phyloP scores from a whole-genome alignment of 2,329 filamentous ascomycete genomes.

The Macrophomina pseudophaseolina region DNA sequence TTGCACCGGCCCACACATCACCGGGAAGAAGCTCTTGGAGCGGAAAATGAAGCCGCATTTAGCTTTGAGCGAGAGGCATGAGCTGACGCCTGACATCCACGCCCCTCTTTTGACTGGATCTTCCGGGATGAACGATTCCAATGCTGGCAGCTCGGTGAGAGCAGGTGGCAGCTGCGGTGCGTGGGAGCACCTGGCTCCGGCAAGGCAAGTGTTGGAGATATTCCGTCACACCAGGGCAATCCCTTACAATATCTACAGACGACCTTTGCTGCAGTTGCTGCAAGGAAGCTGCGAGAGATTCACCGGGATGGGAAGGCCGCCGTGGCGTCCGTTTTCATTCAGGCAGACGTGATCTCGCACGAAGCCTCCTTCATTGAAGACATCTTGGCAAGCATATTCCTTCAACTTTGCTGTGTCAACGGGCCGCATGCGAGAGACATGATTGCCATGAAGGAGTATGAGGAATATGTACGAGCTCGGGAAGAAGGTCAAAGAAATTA shows the following conservation, averaged over 20 bases:
- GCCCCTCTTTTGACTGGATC: slow-evolving; percentile 29
- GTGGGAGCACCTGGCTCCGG: slow-evolving; percentile 26
- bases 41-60: neutral
- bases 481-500: neutral
- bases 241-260: slow-evolving; percentile 1
- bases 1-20: too few species aligned
- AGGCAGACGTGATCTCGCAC: slow-evolving; percentile 6
- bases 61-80: slow-evolving; percentile 10
- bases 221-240: too few species aligned
- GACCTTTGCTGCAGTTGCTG: slow-evolving; percentile 18
- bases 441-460: too few species aligned
- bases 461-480: neutral
- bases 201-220: neutral
- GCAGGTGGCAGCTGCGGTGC: slow-evolving; percentile 25
- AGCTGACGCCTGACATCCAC: slow-evolving; percentile 29
- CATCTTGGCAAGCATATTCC: slow-evolving; percentile 16
- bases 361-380: slow-evolving; percentile 14
- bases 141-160: neutral
- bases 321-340: slow-evolving; percentile 17
- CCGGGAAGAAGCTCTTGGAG: too few species aligned
- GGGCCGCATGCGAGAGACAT: neutral
- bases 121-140: slow-evolving; percentile 16
- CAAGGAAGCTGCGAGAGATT: neutral
- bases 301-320: neutral
- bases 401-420: neutral